phyloP scores from a whole-genome alignment of 2,329 filamentous ascomycete genomes.

The Kalmusia sp. region DNA sequence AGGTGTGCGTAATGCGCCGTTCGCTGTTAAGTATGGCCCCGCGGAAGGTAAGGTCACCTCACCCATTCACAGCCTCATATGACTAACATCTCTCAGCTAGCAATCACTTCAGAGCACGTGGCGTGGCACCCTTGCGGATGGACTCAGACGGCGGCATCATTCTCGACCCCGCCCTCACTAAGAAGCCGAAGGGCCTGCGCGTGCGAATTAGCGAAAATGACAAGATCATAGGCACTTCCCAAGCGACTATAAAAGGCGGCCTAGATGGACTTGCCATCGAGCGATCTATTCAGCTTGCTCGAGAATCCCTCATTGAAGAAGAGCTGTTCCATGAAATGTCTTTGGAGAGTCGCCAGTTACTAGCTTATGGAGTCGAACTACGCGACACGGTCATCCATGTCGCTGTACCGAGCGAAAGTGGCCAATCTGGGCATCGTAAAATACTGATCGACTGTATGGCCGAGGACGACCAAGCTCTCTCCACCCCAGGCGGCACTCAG shows the following conservation, averaged over 20 bases:
- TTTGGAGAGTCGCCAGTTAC: constrained; percentile 77
- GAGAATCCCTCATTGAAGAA: constrained; percentile 80
- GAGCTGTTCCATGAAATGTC: constrained; percentile 92
- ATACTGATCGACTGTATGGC: constrained; percentile 73
- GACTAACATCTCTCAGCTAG: constrained; percentile 50
- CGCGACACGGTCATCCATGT: constrained; percentile 55
- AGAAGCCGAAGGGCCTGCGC: constrained; percentile 66
- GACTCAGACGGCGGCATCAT: constrained; percentile 76
- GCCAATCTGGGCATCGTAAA: constrained; percentile 57
- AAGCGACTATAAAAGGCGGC: constrained; percentile 34
- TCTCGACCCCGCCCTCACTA: constrained; percentile 71
- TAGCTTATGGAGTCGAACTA: constrained; percentile 73
- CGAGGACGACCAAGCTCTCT: constrained; percentile 56
- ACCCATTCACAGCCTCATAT: background rate
- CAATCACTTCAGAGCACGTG: constrained; percentile 68
- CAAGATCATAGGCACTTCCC: constrained; percentile 64
- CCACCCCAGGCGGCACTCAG: constrained; percentile 31
- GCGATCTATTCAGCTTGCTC: constrained; percentile 73
- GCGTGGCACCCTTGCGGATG: constrained; percentile 81
- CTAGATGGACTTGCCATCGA: constrained; percentile 65
- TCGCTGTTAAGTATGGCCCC: constrained; percentile 91
- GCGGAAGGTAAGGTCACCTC: constrained; percentile 65
- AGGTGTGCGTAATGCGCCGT: constrained; percentile 69
- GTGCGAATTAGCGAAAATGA: constrained; percentile 69
- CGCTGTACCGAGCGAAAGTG: constrained; percentile 25